phyloP scores from a whole-genome alignment of 441 rosid species.

The Brassica balearica region DNA sequence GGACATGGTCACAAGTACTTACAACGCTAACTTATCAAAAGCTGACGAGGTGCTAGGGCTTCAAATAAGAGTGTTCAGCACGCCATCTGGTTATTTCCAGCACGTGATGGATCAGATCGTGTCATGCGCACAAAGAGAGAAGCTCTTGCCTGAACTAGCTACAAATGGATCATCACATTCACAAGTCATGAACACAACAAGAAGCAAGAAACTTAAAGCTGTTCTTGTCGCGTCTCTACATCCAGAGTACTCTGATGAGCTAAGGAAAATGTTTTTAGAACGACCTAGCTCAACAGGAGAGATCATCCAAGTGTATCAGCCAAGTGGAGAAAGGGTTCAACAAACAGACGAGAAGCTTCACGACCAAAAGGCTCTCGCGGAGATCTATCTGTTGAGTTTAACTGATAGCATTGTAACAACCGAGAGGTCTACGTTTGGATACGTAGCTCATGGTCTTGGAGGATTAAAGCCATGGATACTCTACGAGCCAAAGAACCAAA shows the following conservation, averaged over 20 bases:
- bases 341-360: conserved; percentile 62
- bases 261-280: conserved; percentile 64
- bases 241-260: conserved; percentile 60
- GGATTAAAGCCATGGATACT: conserved; percentile 80
- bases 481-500: conserved; percentile 51
- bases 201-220: conserved; percentile 50
- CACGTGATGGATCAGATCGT: conserved; percentile 66
- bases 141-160: conserved; percentile 57
- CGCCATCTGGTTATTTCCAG: conserved; percentile 50
- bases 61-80: conserved; percentile 60
- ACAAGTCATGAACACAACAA: conserved; percentile 23
- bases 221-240: conserved; percentile 63
- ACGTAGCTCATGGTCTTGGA: conserved; percentile 82
- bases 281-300: conserved; percentile 63
- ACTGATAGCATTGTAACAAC: conserved; percentile 69
- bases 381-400: conserved; percentile 70
- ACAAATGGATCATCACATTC: not conserved
- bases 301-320: conserved; percentile 63
- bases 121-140: conserved; percentile 62
- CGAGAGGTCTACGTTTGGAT: conserved; percentile 71
- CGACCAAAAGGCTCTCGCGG: conserved; percentile 75
- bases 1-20: conserved; percentile 66
- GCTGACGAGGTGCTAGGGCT: conserved; percentile 46
- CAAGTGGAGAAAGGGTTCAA: conserved; percentile 73
- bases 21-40: conserved; percentile 38